These are phyloP conservation scores for Arabis alpina DNA, from an alignment of 345 rosid species.

Conservation along the genomic window DNA sequence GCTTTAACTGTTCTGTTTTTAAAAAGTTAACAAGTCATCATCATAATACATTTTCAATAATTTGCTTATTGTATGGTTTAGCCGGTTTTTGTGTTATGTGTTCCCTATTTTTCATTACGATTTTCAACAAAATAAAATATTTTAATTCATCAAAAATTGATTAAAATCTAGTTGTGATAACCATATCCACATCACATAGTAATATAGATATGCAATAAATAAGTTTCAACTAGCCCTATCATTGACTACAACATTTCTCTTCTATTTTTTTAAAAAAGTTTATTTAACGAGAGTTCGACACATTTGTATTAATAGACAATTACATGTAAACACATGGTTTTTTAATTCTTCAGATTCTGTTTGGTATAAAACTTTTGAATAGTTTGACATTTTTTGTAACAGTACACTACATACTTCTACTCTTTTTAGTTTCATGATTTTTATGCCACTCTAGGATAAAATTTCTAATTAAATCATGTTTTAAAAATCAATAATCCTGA, in stretches of 20 bases:
- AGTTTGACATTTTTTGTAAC: neutral
- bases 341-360: neutral
- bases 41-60: neutral
- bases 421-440: no score
- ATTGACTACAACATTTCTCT: neutral
- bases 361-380: neutral
- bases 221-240: neutral
- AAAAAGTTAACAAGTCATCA: conserved; percentile 29
- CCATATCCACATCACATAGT: neutral
- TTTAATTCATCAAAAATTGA: neutral
- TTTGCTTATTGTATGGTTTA: neutral
- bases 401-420: no score
- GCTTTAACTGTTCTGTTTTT: conserved; percentile 26
- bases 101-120: neutral
- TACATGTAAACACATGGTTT: no score
- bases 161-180: neutral
- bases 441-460: no score
- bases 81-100: neutral
- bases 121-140: neutral
- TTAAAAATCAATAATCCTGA: no score
- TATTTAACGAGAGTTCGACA: no score
- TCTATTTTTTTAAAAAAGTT: neutral
- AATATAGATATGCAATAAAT: neutral
- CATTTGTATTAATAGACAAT: no score
- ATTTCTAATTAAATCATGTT: no score